Evolutionary conservation across 345 rosid genomes (phyloP), one percentile per base, ranked within the genome.

Genomic region (Gossypioides kirkii): DNA sequence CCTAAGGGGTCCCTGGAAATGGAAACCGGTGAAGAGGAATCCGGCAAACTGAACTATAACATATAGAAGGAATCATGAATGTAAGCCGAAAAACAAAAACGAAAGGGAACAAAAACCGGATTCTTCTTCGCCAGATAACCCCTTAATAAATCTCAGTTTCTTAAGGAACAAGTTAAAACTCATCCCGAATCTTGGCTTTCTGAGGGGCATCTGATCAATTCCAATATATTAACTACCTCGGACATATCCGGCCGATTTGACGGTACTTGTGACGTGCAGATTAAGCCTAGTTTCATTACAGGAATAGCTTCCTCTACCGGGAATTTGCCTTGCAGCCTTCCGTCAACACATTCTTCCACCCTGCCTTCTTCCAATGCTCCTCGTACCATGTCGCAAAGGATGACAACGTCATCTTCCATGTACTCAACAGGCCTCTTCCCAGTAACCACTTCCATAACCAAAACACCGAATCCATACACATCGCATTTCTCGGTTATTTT

Each of bases 361-460:
- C 86, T 83, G 42, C 99, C 96, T 70, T 87, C 96, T 78, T 95
- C 99, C 68, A 93, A 74, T 8, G 97, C 91, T 74, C 92, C 93
- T 74, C 98, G 86, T 58, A 91, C 93, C 98, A 90, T 87, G 77
- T 95, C 99, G 13, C 98, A 91, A 0, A 95, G 93, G 54, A 95
- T 96, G 82, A 91, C 91, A 75, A 95, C 97, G 68, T 95, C 99
- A 62, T 93, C 99, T 84, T 93, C 98, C 99, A 93, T 91, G 81
- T 95, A 95, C 81, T 93, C 99, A 32, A 95, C 99, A 2, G 99
- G 99, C 77, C 90, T 88, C 77, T 88, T 95, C 42, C 97, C 98
- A 0, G 96, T 88, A 50, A 88, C 94, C 43, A 90, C 83, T 83
- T 95, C 99, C 36, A 95, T 85, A 52, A 87, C 85, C 78, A 95